Conservation (phyloP, 208 protist genomes). For the Crithidia brevicula region DNA sequence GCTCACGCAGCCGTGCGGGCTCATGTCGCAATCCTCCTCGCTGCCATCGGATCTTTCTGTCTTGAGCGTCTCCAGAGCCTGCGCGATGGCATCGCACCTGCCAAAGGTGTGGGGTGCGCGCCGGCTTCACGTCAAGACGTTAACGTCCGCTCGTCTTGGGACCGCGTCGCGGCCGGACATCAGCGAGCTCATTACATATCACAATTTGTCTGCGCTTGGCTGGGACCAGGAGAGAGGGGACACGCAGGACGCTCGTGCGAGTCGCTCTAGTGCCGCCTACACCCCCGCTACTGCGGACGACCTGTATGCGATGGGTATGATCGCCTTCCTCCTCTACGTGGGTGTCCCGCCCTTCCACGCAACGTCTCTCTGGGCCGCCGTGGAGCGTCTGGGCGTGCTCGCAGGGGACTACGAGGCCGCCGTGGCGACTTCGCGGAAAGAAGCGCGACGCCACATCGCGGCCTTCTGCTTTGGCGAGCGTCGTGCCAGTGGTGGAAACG, state of each 20-base stretch:
- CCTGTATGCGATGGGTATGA: slow-evolving; percentile 77
- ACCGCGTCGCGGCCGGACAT: slow-evolving; percentile 16
- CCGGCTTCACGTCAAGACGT: not conserved
- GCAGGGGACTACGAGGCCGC: slow-evolving; percentile 23
- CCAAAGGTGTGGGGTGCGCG: slow-evolving; percentile 26
- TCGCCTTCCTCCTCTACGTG: slow-evolving; percentile 47
- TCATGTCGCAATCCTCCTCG: slow-evolving; percentile 39
- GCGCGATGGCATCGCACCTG: slow-evolving; percentile 27
- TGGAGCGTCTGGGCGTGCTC: slow-evolving; percentile 32
- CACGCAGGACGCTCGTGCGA: not conserved
- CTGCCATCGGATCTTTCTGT: slow-evolving; percentile 34
- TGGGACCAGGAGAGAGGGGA: not conserved
- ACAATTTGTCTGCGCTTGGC: slow-evolving; percentile 30
- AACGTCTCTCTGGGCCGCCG: slow-evolving; percentile 39
- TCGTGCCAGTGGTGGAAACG: not conserved
- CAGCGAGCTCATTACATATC: slow-evolving; percentile 34
- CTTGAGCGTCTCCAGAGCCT: slow-evolving; percentile 29
- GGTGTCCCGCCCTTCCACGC: slow-evolving; percentile 72
- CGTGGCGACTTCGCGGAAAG: slow-evolving; percentile 9
- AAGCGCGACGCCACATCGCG: slow-evolving; percentile 22
- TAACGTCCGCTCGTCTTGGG: slow-evolving; percentile 21
- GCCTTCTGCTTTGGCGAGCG: slow-evolving; percentile 33
- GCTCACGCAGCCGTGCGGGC: slow-evolving; percentile 59
- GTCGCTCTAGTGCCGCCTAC: not conserved
- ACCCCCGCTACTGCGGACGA: slow-evolving; percentile 49